These are phyloP conservation scores for Gossypium laxum DNA, from an alignment of 441 rosid genomes.

Conservation along the genomic window DNA sequence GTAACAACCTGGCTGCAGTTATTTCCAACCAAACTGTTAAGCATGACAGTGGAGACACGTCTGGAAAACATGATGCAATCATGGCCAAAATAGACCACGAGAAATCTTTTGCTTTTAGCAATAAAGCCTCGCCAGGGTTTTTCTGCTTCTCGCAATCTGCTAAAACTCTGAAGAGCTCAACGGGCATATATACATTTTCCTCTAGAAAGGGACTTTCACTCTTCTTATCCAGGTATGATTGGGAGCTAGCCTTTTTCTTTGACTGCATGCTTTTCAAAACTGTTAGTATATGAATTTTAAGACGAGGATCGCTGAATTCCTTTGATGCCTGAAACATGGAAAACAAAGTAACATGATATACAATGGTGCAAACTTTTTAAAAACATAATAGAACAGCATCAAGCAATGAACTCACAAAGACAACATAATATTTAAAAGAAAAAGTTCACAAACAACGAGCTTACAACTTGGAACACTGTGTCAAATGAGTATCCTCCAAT, in stretches of 20 bases:
- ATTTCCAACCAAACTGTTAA: conserved; percentile 95
- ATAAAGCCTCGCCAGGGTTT: conserved; percentile 71
- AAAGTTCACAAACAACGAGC: conserved; percentile 16
- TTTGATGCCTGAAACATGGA: conserved; percentile 56
- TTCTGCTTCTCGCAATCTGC: conserved; percentile 87
- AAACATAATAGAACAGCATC: background rate
- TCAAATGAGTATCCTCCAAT: conserved; percentile 89
- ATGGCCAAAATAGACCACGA: conserved; percentile 96
- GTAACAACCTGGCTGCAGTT: conserved; percentile 83
- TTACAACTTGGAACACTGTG: conserved; percentile 68
- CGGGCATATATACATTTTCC: conserved; percentile 50
- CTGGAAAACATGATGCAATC: conserved; percentile 93
- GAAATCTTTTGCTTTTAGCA: conserved; percentile 82
- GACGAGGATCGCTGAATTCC: conserved; percentile 85
- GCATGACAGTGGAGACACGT: conserved; percentile 77
- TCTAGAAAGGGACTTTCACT: conserved; percentile 39
- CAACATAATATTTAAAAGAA: conserved; percentile 10
- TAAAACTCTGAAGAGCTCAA: conserved; percentile 77
- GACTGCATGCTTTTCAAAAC: conserved; percentile 77
- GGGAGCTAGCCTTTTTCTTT: conserved; percentile 52
- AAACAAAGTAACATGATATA: conserved; percentile 15
- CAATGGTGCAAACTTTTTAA: conserved; percentile 3
- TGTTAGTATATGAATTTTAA: conserved; percentile 74
- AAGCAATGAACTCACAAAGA: conserved; percentile 11
- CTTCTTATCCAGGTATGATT: conserved; percentile 38